phyloP scores from a whole-genome alignment of 148 eudicot species.

The Bassia scoparia region DNA sequence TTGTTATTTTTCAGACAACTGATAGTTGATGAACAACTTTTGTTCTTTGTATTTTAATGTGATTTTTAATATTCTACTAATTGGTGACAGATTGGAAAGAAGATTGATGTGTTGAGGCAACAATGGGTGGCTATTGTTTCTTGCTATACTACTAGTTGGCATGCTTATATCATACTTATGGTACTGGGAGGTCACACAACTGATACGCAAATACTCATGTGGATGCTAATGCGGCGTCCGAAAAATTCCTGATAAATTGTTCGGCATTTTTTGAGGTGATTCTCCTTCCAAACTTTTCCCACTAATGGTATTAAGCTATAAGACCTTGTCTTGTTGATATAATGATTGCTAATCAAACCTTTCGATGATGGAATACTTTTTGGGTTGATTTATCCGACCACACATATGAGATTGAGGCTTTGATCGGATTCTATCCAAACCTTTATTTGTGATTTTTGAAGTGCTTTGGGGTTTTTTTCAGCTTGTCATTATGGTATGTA shows the following conservation, averaged over 20 bases:
- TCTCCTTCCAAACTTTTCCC: no score
- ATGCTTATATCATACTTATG: conserved; percentile 35
- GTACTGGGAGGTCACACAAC: conserved; percentile 33
- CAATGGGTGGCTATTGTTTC: conserved; percentile 47
- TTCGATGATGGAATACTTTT: not conserved
- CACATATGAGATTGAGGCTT: no score
- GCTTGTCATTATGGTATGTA: no score
- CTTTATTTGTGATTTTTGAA: no score
- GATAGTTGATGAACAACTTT: not conserved
- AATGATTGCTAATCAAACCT: no score
- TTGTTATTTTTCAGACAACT: not conserved
- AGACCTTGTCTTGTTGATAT: no score
- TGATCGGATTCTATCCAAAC: no score
- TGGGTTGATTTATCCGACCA: not conserved
- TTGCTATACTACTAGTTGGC: conserved; percentile 35
- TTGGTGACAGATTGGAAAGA: conserved; percentile 15
- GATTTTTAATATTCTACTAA: not conserved
- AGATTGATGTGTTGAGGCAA: conserved; percentile 33
- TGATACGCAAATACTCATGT: conserved; percentile 58
- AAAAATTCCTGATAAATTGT: conserved; percentile 60
- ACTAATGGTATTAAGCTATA: no score
- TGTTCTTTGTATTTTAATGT: not conserved
- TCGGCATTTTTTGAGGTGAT: conserved; percentile 89
- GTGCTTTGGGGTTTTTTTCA: no score
- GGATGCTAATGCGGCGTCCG: conserved; percentile 50